Evolutionary conservation across 805 yeast genomes (phyloP).

Genomic region (Metschnikowia orientalis): DNA sequence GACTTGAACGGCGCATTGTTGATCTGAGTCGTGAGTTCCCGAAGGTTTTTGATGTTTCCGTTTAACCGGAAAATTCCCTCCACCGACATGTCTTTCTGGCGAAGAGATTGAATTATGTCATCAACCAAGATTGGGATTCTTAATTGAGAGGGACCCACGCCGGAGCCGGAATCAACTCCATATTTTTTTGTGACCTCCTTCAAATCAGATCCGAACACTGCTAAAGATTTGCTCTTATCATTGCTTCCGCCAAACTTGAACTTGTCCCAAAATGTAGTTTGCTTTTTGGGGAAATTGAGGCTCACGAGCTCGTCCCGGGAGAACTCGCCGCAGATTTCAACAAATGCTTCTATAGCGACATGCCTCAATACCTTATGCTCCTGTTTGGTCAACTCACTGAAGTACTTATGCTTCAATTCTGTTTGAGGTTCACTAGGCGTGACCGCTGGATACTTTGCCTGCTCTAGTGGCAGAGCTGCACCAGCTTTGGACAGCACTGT

Average conservation of each 20-base stretch:
- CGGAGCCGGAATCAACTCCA: slow-evolving; percentile 82
- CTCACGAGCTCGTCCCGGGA: slow-evolving; percentile 35
- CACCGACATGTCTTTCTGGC: slow-evolving; percentile 88
- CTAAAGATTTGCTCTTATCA: slow-evolving; percentile 24
- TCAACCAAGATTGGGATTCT: slow-evolving; percentile 83
- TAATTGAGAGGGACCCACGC: slow-evolving; percentile 76
- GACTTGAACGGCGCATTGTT: slow-evolving; percentile 68
- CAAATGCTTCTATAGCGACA: slow-evolving; percentile 52
- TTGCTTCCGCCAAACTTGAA: slow-evolving; percentile 34
- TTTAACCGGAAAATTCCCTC: slow-evolving; percentile 96
- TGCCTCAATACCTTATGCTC: slow-evolving; percentile 60
- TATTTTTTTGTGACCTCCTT: slow-evolving; percentile 61
- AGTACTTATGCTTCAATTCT: slow-evolving; percentile 38
- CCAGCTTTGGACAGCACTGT: slow-evolving; percentile 11
- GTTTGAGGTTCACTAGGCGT: neutral
- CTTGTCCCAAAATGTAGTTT: slow-evolving; percentile 51
- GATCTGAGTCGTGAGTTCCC: slow-evolving; percentile 66
- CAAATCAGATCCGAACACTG: slow-evolving; percentile 76
- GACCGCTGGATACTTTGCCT: slow-evolving; percentile 6
- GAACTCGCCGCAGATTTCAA: slow-evolving; percentile 26
- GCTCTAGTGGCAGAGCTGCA: slow-evolving; percentile 10
- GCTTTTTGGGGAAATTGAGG: slow-evolving; percentile 41
- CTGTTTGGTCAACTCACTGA: slow-evolving; percentile 55
- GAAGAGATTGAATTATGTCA: slow-evolving; percentile 76
- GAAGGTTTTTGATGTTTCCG: slow-evolving; percentile 83